These are phyloP conservation scores for Erythrophleum ivorense DNA, from an alignment of 331 rosid genomes.

Conservation along the genomic window DNA sequence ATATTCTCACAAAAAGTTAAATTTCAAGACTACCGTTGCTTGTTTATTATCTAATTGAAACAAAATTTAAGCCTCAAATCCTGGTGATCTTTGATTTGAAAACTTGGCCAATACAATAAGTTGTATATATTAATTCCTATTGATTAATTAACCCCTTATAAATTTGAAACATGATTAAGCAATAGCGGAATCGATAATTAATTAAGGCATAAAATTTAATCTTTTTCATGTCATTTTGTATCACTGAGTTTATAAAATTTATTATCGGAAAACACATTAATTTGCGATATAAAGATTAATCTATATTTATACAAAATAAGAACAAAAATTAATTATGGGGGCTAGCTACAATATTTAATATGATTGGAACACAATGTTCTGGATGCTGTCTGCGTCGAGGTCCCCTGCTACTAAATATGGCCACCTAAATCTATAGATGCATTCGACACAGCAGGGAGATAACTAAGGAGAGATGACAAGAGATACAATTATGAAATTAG, in stretches of 20 bases:
- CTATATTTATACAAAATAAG: background rate
- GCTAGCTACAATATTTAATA: conserved; percentile 1
- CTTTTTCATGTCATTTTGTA: too few relatives aligned
- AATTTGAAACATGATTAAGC: too few relatives aligned
- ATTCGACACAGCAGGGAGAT: background rate
- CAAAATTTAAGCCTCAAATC: conserved; percentile 21
- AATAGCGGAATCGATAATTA: too few relatives aligned
- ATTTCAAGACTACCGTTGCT: background rate
- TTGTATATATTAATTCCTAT: too few relatives aligned
- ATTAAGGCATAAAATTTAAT: too few relatives aligned
- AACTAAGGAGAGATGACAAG: conserved; percentile 16
- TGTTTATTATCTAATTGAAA: background rate
- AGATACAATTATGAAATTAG: conserved; percentile 49
- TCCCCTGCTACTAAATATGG: conserved; percentile 41
- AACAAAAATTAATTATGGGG: background rate
- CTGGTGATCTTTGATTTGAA: conserved; percentile 14
- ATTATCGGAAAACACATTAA: background rate
- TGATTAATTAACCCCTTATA: too few relatives aligned
- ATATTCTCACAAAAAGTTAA: background rate
- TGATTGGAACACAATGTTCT: conserved; percentile 12
- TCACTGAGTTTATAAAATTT: background rate
- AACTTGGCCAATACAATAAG: background rate
- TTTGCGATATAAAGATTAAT: too few relatives aligned
- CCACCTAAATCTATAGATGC: conserved; percentile 51
- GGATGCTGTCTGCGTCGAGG: conserved; percentile 34